phyloP scores from a whole-genome alignment of 2,329 filamentous ascomycete genomes.

The Aspergillus versicolor region DNA sequence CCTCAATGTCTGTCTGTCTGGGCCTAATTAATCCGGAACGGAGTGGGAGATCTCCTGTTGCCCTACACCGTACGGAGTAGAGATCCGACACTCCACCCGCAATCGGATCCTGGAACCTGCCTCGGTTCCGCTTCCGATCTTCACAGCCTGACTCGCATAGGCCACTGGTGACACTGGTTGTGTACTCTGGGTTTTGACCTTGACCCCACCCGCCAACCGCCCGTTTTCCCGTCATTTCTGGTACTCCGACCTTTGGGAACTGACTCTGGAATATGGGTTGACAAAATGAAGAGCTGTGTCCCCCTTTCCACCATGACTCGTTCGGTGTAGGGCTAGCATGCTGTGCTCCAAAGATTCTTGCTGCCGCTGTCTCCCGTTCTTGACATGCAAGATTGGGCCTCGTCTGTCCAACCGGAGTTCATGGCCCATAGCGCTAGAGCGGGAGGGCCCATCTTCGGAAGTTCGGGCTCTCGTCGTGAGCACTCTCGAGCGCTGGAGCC shows the following conservation, averaged over 20 bases:
- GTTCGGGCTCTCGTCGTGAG: slow-evolving; percentile 12
- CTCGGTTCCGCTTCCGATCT: slow-evolving; percentile 2
- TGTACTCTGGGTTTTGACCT: not conserved
- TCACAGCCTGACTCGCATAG: not conserved
- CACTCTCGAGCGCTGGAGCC: not conserved
- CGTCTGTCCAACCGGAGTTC: slow-evolving; percentile 16
- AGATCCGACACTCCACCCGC: slow-evolving; percentile 1
- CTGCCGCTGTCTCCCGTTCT: not conserved
- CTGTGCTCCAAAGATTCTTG: not conserved
- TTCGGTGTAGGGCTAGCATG: not conserved
- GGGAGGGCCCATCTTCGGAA: slow-evolving; percentile 14
- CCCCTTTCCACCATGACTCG: not conserved
- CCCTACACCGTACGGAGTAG: not conserved
- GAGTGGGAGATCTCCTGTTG: not conserved
- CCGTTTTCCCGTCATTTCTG: not conserved
- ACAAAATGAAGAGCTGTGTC: not conserved
- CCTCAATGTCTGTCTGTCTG: no score
- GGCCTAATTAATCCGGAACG: not conserved
- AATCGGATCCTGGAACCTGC: slow-evolving; percentile 1
- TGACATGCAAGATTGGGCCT: slow-evolving; percentile 12
- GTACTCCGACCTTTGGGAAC: not conserved
- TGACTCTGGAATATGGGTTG: not conserved
- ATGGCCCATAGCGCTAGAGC: slow-evolving; percentile 14
- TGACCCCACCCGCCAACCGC: not conserved
- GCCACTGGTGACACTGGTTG: not conserved